Evolutionary conservation across 768 basidiomycete genomes (phyloP), one percentile per base, ranked within the genome.

Genomic region (Trametes coccinea): DNA sequence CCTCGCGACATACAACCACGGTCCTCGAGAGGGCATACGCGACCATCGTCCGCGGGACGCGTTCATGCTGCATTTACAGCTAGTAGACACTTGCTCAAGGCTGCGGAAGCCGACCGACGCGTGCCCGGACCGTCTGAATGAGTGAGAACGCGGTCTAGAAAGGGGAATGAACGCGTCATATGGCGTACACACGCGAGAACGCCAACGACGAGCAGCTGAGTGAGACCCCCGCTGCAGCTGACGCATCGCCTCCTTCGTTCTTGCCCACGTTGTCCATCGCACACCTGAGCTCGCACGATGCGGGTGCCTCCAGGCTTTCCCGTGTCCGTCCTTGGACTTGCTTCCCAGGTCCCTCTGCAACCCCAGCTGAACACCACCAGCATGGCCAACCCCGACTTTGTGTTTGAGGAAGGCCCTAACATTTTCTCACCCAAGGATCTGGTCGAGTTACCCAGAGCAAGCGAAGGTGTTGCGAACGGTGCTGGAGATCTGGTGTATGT

Each of bases 351-450:
- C 30, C 82, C 84, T 27, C 70, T 87, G 31, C 74, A 78, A 33
- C 27, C 46, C 37, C 47, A 51, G 27, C 54, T 53, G 37, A 64
- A 59, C 46, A 33, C 56, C 34, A 56, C 62, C 53, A 54, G 53
- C 37, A 50, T 63, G 49, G 56, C 60, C 8, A 57, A 57, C 31
- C 53, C 73, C 49, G 78, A 80, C 37, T 92, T 89, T 70, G 71
- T 75, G 9, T 81, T 91, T 73, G 87, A 83, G 68, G 76, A 84
- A 53, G 84, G 80, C 2, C 62, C 78, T 3, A 81, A 85, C 66
- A 74, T 86, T 45, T 86, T 93, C 73, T 80, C 87, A 4, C 92
- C 92, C 0, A 80, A 83, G 71, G 82, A 91, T 69, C 76, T 94
- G 70, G 80, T 92, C 52, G 72, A 83, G 70, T 79, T 94, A 44